These are phyloP conservation scores for Xylaria sp. DNA, from an alignment of 2,329 filamentous ascomycete species.

Conservation along the genomic window DNA sequence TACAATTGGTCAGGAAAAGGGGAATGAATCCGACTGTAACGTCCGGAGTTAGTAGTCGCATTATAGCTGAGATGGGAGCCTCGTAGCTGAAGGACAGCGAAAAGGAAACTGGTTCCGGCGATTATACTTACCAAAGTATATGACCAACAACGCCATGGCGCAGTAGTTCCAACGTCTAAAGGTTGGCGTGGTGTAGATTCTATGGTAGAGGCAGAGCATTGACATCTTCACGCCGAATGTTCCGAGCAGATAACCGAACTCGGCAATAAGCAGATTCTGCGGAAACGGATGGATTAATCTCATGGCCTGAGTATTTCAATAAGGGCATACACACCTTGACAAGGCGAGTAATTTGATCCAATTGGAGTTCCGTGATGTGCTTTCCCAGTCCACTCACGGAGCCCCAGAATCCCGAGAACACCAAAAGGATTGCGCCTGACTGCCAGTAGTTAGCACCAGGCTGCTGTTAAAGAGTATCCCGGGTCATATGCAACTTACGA, in stretches of 20 bases:
- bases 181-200: slow-evolving; percentile 47
- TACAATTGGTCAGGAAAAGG: slow-evolving; percentile 50
- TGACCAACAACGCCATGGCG: slow-evolving; percentile 42
- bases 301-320: slow-evolving; percentile 16
- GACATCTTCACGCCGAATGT: slow-evolving; percentile 49
- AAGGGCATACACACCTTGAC: slow-evolving; percentile 33
- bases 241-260: slow-evolving; percentile 47
- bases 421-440: slow-evolving; percentile 33
- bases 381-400: slow-evolving; percentile 43
- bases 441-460: slow-evolving; percentile 4
- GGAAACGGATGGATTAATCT: slow-evolving; percentile 6
- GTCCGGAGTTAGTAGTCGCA: slow-evolving; percentile 10
- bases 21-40: slow-evolving; percentile 46
- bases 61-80: not conserved
- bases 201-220: slow-evolving; percentile 48
- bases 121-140: slow-evolving; percentile 40
- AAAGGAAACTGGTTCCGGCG: not conserved
- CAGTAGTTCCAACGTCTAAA: slow-evolving; percentile 46
- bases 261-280: slow-evolving; percentile 39
- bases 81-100: not conserved
- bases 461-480: not conserved
- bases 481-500: slow-evolving; percentile 37
- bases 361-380: slow-evolving; percentile 33
- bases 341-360: slow-evolving; percentile 12
- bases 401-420: slow-evolving; percentile 41